Percentiles rank a stretch among this genome's conserved stretches.
Conservation (phyloP, 371 early-diverging fungal genomes). For the Dinochytrium kinnereticum region DNA sequence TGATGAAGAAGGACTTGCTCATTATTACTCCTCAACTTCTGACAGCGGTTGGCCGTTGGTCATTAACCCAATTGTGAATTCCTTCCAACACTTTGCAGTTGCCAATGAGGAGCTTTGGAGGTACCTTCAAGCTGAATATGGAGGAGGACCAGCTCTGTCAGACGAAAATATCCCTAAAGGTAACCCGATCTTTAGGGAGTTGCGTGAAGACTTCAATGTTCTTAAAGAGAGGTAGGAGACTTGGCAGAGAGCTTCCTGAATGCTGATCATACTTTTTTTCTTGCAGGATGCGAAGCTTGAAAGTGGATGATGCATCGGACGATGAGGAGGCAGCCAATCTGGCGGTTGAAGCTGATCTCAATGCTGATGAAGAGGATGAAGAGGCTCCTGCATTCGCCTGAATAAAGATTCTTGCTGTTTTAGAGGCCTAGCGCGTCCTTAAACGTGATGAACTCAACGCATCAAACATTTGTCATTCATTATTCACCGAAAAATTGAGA, state of each 20-base stretch:
- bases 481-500: too few relatives aligned
- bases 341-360: neutral
- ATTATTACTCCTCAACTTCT: neutral
- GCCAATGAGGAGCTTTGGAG: slow-evolving; percentile 22
- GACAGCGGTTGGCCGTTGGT: neutral
- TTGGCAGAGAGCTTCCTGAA: too few relatives aligned
- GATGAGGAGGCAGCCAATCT: neutral
- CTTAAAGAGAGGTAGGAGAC: slow-evolving; percentile 8
- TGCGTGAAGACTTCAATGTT: slow-evolving; percentile 6
- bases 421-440: too few relatives aligned
- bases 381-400: too few relatives aligned
- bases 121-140: slow-evolving; percentile 13
- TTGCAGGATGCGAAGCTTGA: neutral
- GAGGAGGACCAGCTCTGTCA: slow-evolving; percentile 26
- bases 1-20: slow-evolving; percentile 2
- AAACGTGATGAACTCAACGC: too few relatives aligned
- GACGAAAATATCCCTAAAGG: slow-evolving; percentile 26
- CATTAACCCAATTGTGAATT: slow-evolving; percentile 21
- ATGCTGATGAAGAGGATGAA: neutral
- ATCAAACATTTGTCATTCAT: too few relatives aligned
- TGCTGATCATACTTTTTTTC: neutral
- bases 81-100: slow-evolving; percentile 23
- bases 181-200: slow-evolving; percentile 22
- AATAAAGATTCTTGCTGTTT: too few relatives aligned
- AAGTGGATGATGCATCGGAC: neutral